Base-by-base conservation (phyloP, 352 stramenopile genomes). In the Pseudoperonospora humuli region DNA sequence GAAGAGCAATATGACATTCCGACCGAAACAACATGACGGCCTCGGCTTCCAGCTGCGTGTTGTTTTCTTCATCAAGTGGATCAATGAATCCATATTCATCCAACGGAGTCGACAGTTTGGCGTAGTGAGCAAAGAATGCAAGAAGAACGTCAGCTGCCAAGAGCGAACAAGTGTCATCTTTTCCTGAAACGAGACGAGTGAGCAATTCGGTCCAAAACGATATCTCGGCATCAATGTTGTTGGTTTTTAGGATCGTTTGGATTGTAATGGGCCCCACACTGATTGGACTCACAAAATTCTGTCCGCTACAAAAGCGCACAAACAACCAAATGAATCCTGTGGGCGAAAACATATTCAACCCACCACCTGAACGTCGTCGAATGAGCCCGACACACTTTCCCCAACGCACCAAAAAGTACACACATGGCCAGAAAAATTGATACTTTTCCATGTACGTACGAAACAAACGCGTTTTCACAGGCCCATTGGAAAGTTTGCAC, bases 311-410 rank as follows among this genome's bases (percentile, higher is more conserved):
- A 61, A 88, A 90, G 0, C 58, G 42, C 17, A 88, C 11, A 43
- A 87, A 87, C 7, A 90, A 33, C 78, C 78, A 86, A 40, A 84
- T 74, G 35, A 90, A 84, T 8, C 71, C 76, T 1, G 74, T 73
- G 0, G 75, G 71, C 6, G 64, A 64, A 45, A 90, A 71, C 41
- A 88, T 62, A 31, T 79, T 63, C 7, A 66, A 37, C 1, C 78
- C 75, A 25, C 61, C 63, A 20, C 69, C 57, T 5, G 61, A 73
- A 0, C 69, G 66, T 11, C 78, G 74, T 11, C 70, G 64, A 56
- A 90, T 76, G 24, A 90, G 20, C 2, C 71, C 75, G 0, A 74
- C 61, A 6, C 69, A 83, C 42, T 86, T 87, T 13, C 71, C 75
- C 78, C 78, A 90, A 7, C 73, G 64, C 31, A 90, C 45, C n/a